phyloP scores from a whole-genome alignment of 2,329 filamentous ascomycete species.

The Neoscytalidium dimidiatum region DNA sequence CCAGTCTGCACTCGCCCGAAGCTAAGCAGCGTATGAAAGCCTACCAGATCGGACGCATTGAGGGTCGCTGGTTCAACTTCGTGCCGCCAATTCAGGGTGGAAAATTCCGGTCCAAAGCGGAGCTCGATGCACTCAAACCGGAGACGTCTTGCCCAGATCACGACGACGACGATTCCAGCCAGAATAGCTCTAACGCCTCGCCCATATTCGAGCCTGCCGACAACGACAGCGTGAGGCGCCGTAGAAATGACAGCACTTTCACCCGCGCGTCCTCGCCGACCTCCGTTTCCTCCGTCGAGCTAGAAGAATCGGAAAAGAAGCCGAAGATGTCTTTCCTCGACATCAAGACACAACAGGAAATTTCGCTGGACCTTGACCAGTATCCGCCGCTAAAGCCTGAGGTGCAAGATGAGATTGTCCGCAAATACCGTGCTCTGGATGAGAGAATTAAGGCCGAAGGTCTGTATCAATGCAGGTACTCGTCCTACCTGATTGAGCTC shows the following conservation, averaged over 20 bases:
- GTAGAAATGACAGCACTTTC: constrained; percentile 36
- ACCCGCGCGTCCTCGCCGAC: constrained; percentile 56
- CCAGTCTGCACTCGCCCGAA: constrained; percentile 78
- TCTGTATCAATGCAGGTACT: constrained; percentile 83
- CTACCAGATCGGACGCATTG: constrained; percentile 80
- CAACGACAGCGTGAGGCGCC: constrained; percentile 37
- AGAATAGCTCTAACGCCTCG: constrained; percentile 56
- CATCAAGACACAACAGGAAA: constrained; percentile 70
- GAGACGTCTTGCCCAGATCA: constrained; percentile 17
- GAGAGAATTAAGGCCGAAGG: constrained; percentile 71
- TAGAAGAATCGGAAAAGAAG: constrained; percentile 34
- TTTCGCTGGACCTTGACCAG: constrained; percentile 72
- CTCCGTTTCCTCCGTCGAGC: constrained; percentile 58
- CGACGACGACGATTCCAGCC: constrained; percentile 40
- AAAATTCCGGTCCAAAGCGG: constrained; percentile 62
- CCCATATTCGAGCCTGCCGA: constrained; percentile 59
- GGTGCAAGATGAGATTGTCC: constrained; percentile 74
- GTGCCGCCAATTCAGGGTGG: constrained; percentile 90
- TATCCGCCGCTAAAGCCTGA: constrained; percentile 76
- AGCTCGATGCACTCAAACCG: constrained; percentile 26
- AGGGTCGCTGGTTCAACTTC: constrained; percentile 85
- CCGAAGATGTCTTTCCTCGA: constrained; percentile 66
- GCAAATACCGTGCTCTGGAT: constrained; percentile 79
- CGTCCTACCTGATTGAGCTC: constrained; percentile 73
- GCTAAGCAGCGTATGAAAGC: constrained; percentile 74